phyloP scores from a whole-genome alignment of 2,329 filamentous ascomycete species.

The Fusarium siculi region DNA sequence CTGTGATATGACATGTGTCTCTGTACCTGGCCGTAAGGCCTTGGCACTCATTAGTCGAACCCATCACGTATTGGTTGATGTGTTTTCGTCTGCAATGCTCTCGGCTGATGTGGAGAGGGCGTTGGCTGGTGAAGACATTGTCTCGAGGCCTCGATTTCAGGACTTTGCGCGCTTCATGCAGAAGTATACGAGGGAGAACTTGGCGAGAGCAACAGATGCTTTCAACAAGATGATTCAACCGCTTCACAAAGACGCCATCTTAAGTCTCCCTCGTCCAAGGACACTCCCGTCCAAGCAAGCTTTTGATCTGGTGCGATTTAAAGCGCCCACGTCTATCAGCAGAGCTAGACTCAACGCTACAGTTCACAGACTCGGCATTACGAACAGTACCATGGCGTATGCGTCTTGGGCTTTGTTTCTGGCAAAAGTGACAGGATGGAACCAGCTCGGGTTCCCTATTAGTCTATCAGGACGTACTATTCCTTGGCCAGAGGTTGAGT shows the following conservation, averaged over 20 bases:
- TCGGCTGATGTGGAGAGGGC: neutral
- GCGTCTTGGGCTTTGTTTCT: neutral
- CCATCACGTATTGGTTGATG: neutral
- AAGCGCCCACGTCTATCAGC: neutral
- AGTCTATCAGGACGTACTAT: neutral
- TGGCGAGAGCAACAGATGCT: neutral
- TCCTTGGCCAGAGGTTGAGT: neutral
- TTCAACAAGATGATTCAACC: neutral
- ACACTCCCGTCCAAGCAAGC: neutral
- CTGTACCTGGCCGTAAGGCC: neutral
- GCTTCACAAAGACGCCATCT: neutral
- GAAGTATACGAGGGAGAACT: neutral
- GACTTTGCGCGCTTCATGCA: neutral
- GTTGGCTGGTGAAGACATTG: neutral
- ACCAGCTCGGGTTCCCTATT: neutral
- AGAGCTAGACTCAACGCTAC: neutral
- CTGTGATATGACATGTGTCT: neutral
- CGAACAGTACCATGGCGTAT: neutral
- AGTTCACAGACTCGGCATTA: neutral
- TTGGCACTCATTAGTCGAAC: neutral
- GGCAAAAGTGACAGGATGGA: neutral
- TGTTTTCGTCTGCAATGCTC: neutral
- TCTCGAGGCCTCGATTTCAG: neutral
- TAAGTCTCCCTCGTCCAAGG: neutral
- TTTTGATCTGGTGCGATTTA: neutral